These are phyloP conservation scores for Astrephomene gubernaculifera DNA, from an alignment of 139 green algal genomes.

Conservation along the genomic window DNA sequence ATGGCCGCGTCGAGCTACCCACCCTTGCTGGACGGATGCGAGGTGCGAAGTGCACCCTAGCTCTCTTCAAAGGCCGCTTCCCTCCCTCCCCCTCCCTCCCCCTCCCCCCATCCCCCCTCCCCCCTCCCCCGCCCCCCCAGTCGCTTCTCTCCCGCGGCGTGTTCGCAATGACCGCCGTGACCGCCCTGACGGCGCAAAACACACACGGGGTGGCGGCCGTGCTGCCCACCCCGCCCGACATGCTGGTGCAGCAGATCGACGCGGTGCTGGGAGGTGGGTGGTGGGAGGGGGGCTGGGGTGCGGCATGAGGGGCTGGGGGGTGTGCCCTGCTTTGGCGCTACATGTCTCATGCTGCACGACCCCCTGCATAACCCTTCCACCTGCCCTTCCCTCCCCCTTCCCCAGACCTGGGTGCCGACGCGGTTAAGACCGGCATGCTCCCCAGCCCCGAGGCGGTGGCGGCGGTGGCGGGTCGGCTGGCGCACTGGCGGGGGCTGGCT, in stretches of 20 bases:
- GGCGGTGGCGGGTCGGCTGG: constrained; percentile 59
- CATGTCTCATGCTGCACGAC: no score
- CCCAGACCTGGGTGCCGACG: constrained; percentile 84
- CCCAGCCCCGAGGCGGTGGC: constrained; percentile 72
- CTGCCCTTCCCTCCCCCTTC: background rate
- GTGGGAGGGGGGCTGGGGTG: background rate
- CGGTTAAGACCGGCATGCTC: constrained; percentile 97
- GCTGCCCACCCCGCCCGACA: constrained; percentile 65
- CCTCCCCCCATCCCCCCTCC: background rate
- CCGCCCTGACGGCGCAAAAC: constrained; percentile 96
- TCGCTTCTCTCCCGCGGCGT: constrained; percentile 78
- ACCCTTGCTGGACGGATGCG: no score
- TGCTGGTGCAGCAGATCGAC: constrained; percentile 87
- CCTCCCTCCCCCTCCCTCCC: background rate
- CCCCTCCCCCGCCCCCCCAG: constrained; percentile 35
- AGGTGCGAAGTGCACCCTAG: no score
- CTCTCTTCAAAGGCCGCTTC: background rate
- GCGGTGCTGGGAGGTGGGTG: constrained; percentile 68
- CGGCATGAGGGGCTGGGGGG: no score
- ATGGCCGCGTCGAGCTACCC: no score
- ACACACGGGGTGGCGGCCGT: constrained; percentile 87
- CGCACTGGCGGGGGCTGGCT: background rate
- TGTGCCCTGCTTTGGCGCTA: no score
- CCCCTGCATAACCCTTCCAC: no score
- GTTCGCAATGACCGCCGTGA: constrained; percentile 86